A percentile compares a stretch with the other conserved stretches of the same genome.
Conservation (phyloP, 2,329 filamentous ascomycete species). For the Aspergillus transmontanensis region DNA sequence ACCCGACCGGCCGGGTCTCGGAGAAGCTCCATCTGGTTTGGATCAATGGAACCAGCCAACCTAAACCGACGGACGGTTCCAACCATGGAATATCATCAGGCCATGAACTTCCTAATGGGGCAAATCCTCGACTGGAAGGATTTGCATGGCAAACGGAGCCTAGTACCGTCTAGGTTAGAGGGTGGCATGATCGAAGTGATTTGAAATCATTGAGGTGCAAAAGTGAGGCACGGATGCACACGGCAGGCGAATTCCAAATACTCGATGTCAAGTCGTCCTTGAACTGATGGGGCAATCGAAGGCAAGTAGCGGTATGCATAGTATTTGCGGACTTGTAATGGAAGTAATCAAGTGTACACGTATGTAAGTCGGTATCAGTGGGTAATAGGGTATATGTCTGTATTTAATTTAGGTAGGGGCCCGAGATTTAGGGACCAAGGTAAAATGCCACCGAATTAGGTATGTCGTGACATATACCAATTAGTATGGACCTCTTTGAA, state of each 20-base stretch:
- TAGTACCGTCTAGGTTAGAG: slow-evolving; percentile 1
- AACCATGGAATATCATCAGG: neutral
- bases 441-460: too few species aligned
- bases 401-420: neutral
- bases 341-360: neutral
- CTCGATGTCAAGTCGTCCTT: neutral
- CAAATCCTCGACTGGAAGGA: neutral
- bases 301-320: neutral
- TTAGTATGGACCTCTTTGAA: neutral
- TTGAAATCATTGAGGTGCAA: slow-evolving; percentile 3
- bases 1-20: slow-evolving; percentile 1
- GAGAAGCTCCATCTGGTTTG: neutral
- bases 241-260: slow-evolving; percentile 15
- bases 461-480: neutral
- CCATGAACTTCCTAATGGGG: neutral
- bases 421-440: neutral
- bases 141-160: neutral
- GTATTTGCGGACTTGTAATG: neutral
- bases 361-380: neutral
- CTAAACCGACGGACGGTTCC: neutral
- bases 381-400: neutral
- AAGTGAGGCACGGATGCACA: neutral
- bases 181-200: slow-evolving; percentile 15
- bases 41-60: neutral
- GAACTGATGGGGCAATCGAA: neutral